Conservation (phyloP, 331 rosid species). For the Pyracantha coccinea region DNA sequence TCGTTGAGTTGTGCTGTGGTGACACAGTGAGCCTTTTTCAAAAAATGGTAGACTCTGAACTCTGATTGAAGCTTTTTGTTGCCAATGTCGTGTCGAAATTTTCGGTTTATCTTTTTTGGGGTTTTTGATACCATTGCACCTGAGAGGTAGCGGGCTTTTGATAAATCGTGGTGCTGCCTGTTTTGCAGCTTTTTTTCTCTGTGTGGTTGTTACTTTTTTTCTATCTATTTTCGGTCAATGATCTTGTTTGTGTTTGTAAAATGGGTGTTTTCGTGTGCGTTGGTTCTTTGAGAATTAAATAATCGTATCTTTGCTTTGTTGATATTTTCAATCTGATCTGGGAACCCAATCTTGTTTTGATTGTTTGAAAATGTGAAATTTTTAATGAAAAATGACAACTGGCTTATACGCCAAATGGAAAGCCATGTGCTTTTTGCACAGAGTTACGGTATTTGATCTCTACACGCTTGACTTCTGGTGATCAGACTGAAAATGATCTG, state of each 20-base stretch:
- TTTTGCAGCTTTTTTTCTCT: not conserved
- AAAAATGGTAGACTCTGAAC: conserved; percentile 40
- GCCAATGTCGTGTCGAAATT: conserved; percentile 10
- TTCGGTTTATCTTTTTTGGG: not conserved
- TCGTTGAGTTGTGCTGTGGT: conserved; percentile 8
- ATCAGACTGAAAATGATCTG: not conserved
- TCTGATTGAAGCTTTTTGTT: conserved; percentile 22
- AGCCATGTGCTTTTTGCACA: not conserved
- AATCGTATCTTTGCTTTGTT: not conserved
- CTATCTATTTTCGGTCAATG: not conserved
- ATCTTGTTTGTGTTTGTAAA: not conserved
- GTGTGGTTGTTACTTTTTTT: not conserved
- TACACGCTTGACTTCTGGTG: not conserved
- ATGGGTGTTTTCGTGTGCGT: not conserved
- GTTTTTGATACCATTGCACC: not conserved
- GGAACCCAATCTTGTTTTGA: not conserved
- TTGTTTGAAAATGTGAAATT: not conserved
- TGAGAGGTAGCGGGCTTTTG: not conserved
- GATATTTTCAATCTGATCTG: not conserved
- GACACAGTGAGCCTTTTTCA: conserved; percentile 6
- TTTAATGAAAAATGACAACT: not conserved
- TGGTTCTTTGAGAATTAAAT: not conserved
- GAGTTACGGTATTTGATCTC: not conserved
- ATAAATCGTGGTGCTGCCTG: not conserved
- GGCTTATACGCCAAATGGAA: not conserved